Evolutionary conservation across 1,284 basidiomycete genomes (phyloP).

Genomic region (Moesziomyces parantarcticus): DNA sequence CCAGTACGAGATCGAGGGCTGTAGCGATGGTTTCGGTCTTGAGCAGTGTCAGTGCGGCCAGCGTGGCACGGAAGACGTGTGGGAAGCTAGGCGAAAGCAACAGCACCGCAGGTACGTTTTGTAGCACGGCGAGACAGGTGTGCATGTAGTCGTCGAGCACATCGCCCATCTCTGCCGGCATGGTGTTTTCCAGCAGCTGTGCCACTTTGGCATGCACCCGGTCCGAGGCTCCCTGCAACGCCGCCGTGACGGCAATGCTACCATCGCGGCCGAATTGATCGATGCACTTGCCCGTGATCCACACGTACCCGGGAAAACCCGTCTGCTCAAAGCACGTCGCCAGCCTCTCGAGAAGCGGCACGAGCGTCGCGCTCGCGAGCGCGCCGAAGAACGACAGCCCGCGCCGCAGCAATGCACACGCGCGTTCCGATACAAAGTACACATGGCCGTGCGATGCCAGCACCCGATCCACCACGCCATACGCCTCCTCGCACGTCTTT

Average conservation of each 20-base stretch:
- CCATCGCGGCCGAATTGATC: conserved; percentile 53
- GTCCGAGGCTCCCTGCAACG: conserved; percentile 54
- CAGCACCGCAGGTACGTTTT: conserved; percentile 79
- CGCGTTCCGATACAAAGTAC: conserved; percentile 83
- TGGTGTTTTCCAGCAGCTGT: conserved; percentile 43
- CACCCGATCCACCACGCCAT: conserved; percentile 84
- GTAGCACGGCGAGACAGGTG: conserved; percentile 78
- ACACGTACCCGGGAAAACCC: conserved; percentile 87
- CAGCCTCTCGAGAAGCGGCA: conserved; percentile 81
- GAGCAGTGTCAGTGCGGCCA: conserved; percentile 52
- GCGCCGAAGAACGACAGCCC: conserved; percentile 84
- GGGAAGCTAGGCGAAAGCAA: conserved; percentile 71
- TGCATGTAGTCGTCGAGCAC: conserved; percentile 96
- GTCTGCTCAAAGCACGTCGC: conserved; percentile 81
- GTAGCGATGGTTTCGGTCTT: conserved; percentile 80
- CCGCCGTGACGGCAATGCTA: conserved; percentile 32
- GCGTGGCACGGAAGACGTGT: conserved; percentile 54
- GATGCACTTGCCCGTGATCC: conserved; percentile 87
- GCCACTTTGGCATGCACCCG: conserved; percentile 53
- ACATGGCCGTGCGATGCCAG: conserved; percentile 82
- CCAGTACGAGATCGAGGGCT: conserved; percentile 82
- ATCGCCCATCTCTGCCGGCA: conserved; percentile 49
- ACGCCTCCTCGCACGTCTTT: conserved; percentile 82
- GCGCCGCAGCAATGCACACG: conserved; percentile 86
- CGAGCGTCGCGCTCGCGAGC: conserved; percentile 76